Evolutionary conservation across 2,329 filamentous ascomycete species (phyloP).

Genomic region (Reticulascus tulasneorum): DNA sequence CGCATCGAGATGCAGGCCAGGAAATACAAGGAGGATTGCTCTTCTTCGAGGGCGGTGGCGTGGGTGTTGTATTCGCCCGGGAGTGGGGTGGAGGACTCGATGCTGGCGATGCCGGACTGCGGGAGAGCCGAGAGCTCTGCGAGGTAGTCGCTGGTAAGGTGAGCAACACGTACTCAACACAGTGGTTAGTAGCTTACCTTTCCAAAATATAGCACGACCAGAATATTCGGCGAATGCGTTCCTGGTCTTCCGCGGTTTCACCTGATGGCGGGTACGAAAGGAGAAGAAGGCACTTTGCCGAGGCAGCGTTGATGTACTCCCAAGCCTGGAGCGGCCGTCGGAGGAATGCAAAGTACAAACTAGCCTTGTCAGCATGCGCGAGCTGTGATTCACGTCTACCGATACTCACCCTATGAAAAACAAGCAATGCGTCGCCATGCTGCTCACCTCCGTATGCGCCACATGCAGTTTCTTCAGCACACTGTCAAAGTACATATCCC

Average conservation of each 20-base stretch:
- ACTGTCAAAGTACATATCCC: constrained; percentile 40
- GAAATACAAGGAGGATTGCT: constrained; percentile 48
- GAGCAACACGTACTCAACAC: not conserved
- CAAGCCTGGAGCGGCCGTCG: constrained; percentile 48
- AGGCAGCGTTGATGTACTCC: constrained; percentile 46
- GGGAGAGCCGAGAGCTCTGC: constrained; percentile 48
- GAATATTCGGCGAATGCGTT: constrained; percentile 47
- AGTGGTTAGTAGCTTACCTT: constrained; percentile 26
- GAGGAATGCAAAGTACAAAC: constrained; percentile 46
- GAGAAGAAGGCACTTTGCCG: constrained; percentile 45
- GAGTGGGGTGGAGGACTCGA: constrained; percentile 46
- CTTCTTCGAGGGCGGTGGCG: constrained; percentile 29
- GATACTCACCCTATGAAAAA: constrained; percentile 44
- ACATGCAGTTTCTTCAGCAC: constrained; percentile 42
- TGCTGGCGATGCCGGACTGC: constrained; percentile 44
- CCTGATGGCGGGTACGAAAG: constrained; percentile 36
- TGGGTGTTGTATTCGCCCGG: constrained; percentile 45
- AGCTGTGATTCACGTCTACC: not conserved
- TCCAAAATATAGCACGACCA: constrained; percentile 54
- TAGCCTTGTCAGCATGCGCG: constrained; percentile 10
- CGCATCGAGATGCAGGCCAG: constrained; percentile 50
- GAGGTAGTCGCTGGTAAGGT: constrained; percentile 39
- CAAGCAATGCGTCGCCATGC: constrained; percentile 43
- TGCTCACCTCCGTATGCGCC: constrained; percentile 41
- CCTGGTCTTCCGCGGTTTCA: constrained; percentile 34